A percentile compares a stretch with the other conserved stretches of the same genome.
These are phyloP conservation scores for Xylaria sp. DNA, from an alignment of 2,329 filamentous ascomycete genomes.

Conservation along the genomic window DNA sequence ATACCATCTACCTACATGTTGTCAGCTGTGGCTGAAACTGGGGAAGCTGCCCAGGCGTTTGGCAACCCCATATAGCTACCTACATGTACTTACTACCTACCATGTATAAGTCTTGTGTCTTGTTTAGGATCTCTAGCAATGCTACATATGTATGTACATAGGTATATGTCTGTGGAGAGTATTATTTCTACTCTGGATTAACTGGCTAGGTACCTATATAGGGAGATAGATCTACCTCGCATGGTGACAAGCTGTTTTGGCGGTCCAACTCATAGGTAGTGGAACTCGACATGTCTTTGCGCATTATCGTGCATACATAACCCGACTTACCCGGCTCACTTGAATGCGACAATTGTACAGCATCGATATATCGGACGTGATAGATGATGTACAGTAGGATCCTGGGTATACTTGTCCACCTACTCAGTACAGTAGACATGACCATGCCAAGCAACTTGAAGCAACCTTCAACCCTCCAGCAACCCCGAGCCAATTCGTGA, in stretches of 20 bases:
- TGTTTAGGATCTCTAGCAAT: too few relatives aligned
- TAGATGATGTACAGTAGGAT: constrained; percentile 8
- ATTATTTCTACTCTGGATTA: too few relatives aligned
- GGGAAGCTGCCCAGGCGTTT: neutral
- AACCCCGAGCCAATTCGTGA: neutral
- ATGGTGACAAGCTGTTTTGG: neutral
- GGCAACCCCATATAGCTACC: neutral
- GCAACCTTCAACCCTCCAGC: neutral
- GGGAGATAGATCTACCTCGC: neutral
- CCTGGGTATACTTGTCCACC: neutral
- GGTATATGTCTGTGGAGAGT: too few relatives aligned
- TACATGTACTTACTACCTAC: too few relatives aligned
- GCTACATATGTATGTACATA: too few relatives aligned
- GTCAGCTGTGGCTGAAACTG: constrained; percentile 7
- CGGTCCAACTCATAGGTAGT: neutral
- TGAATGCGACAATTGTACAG: neutral
- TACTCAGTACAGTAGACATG: neutral
- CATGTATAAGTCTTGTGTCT: too few relatives aligned
- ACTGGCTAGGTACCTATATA: too few relatives aligned
- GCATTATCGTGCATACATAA: neutral
- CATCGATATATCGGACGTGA: constrained; percentile 12
- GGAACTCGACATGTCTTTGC: constrained; percentile 1
- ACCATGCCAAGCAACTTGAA: neutral
- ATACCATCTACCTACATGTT: too few relatives aligned
- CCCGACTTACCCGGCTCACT: neutral